phyloP scores from a whole-genome alignment of 108 stramenopile species.

The Schizochytrium sp. region DNA sequence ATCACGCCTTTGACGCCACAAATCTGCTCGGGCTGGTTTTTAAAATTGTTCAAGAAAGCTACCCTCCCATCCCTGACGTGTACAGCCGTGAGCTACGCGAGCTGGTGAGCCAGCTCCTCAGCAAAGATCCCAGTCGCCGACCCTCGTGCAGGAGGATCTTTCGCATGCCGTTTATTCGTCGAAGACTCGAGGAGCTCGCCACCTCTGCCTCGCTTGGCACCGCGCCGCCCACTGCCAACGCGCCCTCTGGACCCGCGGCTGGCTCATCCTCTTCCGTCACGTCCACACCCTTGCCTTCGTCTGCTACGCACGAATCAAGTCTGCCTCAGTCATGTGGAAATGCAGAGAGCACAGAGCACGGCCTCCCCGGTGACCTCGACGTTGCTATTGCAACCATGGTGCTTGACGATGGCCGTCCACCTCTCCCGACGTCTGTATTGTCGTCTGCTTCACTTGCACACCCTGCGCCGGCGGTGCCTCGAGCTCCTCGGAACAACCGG shows the following conservation, averaged over 20 bases:
- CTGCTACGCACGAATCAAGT: no score
- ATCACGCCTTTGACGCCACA: conserved; percentile 22
- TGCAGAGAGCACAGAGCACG: no score
- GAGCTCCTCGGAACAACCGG: no score
- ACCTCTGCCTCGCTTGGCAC: background rate
- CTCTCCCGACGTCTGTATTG: no score
- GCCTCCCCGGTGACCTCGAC: no score
- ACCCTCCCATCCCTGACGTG: conserved; percentile 1
- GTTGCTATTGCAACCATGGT: no score
- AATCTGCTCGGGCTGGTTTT: conserved; percentile 13
- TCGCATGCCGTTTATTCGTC: background rate
- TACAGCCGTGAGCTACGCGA: background rate
- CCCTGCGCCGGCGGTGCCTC: no score
- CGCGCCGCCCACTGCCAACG: background rate
- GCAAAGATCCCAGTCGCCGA: background rate
- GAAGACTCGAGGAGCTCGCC: background rate
- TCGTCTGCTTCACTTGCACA: no score
- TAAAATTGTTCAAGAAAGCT: conserved; percentile 16
- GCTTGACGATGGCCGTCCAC: no score
- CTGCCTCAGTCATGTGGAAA: no score
- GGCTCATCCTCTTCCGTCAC: background rate
- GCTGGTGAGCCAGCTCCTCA: background rate
- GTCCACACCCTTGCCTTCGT: no score
- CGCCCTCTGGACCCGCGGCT: background rate
- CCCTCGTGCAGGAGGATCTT: background rate